phyloP scores from a whole-genome alignment of 106 monocot species.

The Triglochin maritima region DNA sequence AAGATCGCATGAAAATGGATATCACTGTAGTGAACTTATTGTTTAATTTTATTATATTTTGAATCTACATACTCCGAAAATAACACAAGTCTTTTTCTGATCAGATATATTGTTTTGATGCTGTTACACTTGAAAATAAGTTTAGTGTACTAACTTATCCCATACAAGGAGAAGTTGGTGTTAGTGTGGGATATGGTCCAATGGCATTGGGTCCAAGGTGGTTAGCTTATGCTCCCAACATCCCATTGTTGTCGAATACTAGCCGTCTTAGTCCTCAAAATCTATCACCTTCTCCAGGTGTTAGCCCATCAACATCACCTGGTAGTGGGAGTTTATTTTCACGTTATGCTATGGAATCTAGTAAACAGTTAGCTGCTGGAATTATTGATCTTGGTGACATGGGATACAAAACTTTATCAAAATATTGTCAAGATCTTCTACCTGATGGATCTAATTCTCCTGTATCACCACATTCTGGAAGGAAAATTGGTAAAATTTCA shows the following conservation, averaged over 20 bases:
- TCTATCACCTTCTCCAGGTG: constrained; percentile 78
- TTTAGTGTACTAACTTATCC: constrained; percentile 92
- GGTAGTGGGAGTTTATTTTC: constrained; percentile 83
- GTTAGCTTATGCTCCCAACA: constrained; percentile 92
- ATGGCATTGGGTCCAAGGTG: constrained; percentile 90
- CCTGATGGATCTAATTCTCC: constrained; percentile 86
- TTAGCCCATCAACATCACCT: constrained; percentile 90
- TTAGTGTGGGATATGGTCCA: constrained; percentile 87
- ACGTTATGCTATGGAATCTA: constrained; percentile 97
- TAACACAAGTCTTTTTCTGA: constrained; percentile 4
- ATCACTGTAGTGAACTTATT: not conserved
- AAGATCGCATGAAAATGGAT: constrained; percentile 9
- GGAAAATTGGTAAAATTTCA: constrained; percentile 46
- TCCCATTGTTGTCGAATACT: constrained; percentile 64
- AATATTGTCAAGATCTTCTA: constrained; percentile 74
- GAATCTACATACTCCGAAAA: too few relatives aligned
- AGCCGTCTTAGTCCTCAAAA: constrained; percentile 93
- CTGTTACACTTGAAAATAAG: constrained; percentile 88
- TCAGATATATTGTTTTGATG: constrained; percentile 97
- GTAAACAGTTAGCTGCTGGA: constrained; percentile 89
- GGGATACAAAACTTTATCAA: constrained; percentile 83
- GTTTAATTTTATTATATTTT: not conserved
- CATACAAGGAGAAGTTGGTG: constrained; percentile 62
- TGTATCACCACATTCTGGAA: constrained; percentile 40
- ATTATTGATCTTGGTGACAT: constrained; percentile 85